Conservation (phyloP, 2,329 filamentous ascomycete species). For the Huntiella omanensis region DNA sequence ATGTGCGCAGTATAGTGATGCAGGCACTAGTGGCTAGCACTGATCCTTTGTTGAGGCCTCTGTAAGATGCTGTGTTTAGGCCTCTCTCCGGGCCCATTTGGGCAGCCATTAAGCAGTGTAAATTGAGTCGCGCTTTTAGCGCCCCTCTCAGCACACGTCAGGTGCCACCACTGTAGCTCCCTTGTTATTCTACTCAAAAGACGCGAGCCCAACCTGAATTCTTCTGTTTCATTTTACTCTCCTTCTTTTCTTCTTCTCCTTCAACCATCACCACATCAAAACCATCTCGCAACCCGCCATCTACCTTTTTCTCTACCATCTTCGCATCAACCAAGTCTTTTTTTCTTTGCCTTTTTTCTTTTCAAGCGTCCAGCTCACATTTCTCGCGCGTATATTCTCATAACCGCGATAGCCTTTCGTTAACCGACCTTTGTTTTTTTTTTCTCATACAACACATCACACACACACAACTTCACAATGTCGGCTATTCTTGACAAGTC, state of each 20-base stretch:
- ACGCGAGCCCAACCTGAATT: too few species aligned
- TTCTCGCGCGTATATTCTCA: background rate
- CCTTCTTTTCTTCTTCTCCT: conserved; percentile 6
- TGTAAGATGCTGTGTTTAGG: too few species aligned
- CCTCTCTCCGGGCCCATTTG: too few species aligned
- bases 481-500: conserved; percentile 91
- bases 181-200: too few species aligned
- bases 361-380: conserved; percentile 1
- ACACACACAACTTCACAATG: conserved; percentile 36
- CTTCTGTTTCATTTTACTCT: background rate
- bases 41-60: too few species aligned
- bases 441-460: conserved; percentile 9
- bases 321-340: conserved; percentile 13
- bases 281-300: conserved; percentile 8
- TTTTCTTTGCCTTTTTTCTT: conserved; percentile 1
- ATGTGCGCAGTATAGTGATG: too few species aligned
- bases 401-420: background rate
- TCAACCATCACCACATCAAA: conserved; percentile 8
- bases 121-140: background rate
- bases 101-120: too few species aligned
- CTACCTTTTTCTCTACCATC: conserved; percentile 4
- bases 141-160: too few species aligned
- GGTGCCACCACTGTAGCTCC: too few species aligned
- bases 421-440: conserved; percentile 1
- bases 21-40: too few species aligned